Evolutionary conservation across 345 rosid genomes (phyloP), one percentile per base, ranked within the genome.

Genomic region (Salix koriyanagi): DNA sequence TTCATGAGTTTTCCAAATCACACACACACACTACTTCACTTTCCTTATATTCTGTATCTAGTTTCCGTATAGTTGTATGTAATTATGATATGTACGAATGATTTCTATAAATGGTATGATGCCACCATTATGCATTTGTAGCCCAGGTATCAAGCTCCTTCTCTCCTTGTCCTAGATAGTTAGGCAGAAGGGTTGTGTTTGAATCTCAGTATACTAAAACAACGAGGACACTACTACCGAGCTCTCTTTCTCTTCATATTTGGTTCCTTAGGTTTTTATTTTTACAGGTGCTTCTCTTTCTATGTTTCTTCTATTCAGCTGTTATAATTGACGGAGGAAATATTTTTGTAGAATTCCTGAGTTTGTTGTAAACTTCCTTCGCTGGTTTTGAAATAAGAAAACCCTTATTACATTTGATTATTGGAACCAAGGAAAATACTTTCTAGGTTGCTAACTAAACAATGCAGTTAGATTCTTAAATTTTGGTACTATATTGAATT

Each of bases 251-350:
- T 84, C 76, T 73, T 77, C 83, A 41, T 41, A 10, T 41, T 41
- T 41, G 44, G 44, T 41, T 60, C 83, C 67, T 69, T 69, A 60
- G 70, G 81, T 19, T 76, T 81, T 70, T 68, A 9, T 54, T 11
- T 84, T 65, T 76, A 71, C 85, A 83, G 87, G 90, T 85, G 70
- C 41, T 6, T 48, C 19, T 34, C 76, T 72, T 19, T 48, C 41
- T 65, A 37, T 23, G 6, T 50, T 30, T n/a, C 23, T 37, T 10
- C 71, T 7, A 32, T 6, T 23, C 18, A 13, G 19, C 34, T 25
- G 68, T 65, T 65, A 13, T 56, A 23, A 56, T 56, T 56, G 4
- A n/a, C 62, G n/a, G 3, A 56, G 26, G 62, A 56, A 13, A 21
- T 56, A 3, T 9, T 25, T 4, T 56, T 28, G 28, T 23, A 56